Evolutionary conservation across 805 yeast species (phyloP), one percentile per base, ranked within the genome.

Genomic region (Sugiyamaella lignohabitans): DNA sequence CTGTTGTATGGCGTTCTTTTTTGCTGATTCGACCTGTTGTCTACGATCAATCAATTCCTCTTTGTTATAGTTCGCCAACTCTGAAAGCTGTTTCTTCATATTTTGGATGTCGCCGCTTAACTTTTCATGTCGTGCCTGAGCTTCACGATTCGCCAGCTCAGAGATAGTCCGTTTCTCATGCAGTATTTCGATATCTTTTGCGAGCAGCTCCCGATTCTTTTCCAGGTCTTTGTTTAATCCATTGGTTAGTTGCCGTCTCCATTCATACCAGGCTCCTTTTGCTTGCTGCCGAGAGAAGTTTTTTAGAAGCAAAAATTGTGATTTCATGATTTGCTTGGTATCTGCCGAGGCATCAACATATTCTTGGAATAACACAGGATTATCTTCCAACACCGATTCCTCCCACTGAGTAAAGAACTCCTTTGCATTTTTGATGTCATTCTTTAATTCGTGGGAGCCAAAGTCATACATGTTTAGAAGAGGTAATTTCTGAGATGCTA

Each of bases 181-280:
- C 19, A 52, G 41, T 22, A 47, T 41, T n/a, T 45, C 49, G 21
- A 46, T 32, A 39, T 60, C 63, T 2, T 43, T 46, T 21, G 49
- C 38, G 8, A 62, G 49, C 8, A 48, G 18, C 3, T 51, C 34
- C 11, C 53, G 40, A 34, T 61, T 57, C 35, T 49, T 44, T 5
- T 49, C 50, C 29, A 60, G 42, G 5, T 53, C 63, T n/a, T 53
- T 59, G 27, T 72, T 56, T 14, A 80, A 64, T 36, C 76, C 79
- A 20, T 67, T 64, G 4, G 75, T 57, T 40, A 79, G 69, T 50
- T 76, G 76, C 10, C 67, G 59, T 50, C 85, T 64, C 87, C 87
- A 81, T 42, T 72, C 74, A 53, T 75, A 76, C 85, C 86, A 81
- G 0, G 74, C 73, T 34, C 70, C 71, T 48, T 67, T 70, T 0